Evolutionary conservation across 495 filamentous ascomycete species (phyloP).

Genomic region (Schizothecium vesticola): DNA sequence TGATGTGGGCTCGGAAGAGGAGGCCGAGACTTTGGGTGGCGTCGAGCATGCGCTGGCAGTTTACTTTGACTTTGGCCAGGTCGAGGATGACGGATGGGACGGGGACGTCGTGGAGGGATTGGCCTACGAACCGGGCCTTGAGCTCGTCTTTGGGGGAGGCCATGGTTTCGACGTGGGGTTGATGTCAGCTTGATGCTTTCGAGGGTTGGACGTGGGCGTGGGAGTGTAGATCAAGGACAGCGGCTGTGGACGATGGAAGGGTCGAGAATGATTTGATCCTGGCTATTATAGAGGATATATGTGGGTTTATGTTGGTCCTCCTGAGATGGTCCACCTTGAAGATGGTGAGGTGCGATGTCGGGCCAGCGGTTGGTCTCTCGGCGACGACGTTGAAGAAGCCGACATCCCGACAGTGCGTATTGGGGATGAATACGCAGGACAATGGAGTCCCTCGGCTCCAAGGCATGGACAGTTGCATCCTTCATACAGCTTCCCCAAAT

Average conservation of each 20-base stretch:
- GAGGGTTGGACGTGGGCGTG: background rate
- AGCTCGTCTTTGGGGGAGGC: slow-evolving; percentile 38
- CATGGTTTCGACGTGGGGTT: background rate
- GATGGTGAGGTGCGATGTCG: background rate
- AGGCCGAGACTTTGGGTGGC: slow-evolving; percentile 54
- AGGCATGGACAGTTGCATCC: background rate
- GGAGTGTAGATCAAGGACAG: too few species aligned
- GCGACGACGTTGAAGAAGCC: background rate
- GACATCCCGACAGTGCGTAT: background rate
- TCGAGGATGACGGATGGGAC: slow-evolving; percentile 69
- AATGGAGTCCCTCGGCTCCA: background rate
- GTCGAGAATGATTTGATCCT: background rate
- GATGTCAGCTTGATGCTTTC: background rate
- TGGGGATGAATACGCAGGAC: background rate
- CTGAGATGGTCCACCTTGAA: background rate
- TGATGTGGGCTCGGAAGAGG: slow-evolving; percentile 75
- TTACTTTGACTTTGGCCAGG: slow-evolving; percentile 56
- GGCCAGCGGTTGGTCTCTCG: background rate
- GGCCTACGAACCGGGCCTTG: slow-evolving; percentile 52
- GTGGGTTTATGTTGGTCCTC: background rate
- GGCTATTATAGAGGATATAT: background rate
- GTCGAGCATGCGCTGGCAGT: slow-evolving; percentile 70
- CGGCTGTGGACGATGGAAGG: background rate
- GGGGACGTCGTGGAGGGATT: slow-evolving; percentile 53
- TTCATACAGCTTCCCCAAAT: background rate